Percentiles rank a stretch among this genome's conserved stretches.
phyloP scores from a whole-genome alignment of 1,284 basidiomycete species.

The Cryptococcus hybrid region DNA sequence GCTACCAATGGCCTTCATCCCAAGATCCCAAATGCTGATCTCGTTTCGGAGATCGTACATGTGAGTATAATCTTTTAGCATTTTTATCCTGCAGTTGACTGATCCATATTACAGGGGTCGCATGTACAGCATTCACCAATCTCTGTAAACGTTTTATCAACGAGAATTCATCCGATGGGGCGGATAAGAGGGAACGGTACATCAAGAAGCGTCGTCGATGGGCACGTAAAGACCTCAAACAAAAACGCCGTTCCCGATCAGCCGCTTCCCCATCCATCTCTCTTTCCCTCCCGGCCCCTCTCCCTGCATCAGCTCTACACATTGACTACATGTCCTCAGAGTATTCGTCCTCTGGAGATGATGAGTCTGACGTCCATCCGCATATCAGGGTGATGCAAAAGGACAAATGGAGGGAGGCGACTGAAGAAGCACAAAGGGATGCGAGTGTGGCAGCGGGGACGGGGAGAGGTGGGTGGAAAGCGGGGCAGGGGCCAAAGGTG shows the following conservation, averaged over 20 bases:
- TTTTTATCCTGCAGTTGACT: no score
- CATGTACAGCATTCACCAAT: slow-evolving; percentile 43
- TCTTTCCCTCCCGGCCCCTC: slow-evolving; percentile 1
- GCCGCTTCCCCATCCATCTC: slow-evolving; percentile 25
- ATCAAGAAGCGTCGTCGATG: slow-evolving; percentile 46
- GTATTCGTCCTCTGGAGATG: slow-evolving; percentile 43
- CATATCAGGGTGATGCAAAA: not conserved
- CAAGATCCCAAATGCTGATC: slow-evolving; percentile 5
- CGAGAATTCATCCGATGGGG: slow-evolving; percentile 35
- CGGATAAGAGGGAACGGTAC: slow-evolving; percentile 35
- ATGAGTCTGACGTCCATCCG: slow-evolving; percentile 1
- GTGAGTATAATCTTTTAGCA: not conserved
- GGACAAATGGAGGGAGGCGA: slow-evolving; percentile 11
- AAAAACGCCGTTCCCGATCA: slow-evolving; percentile 42
- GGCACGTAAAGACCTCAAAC: slow-evolving; percentile 50
- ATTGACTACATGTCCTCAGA: slow-evolving; percentile 51
- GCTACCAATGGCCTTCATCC: slow-evolving; percentile 6
- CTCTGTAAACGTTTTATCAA: slow-evolving; percentile 40
- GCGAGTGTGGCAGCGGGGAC: not conserved
- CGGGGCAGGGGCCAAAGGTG: slow-evolving; percentile 69
- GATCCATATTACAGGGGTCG: slow-evolving; percentile 13
- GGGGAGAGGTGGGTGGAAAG: slow-evolving; percentile 47
- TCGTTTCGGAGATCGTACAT: slow-evolving; percentile 6
- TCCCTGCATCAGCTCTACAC: slow-evolving; percentile 34
- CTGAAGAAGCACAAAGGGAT: slow-evolving; percentile 53